Evolutionary conservation across 2,329 filamentous ascomycete genomes (phyloP).

Genomic region (Colletotrichum trifolii): DNA sequence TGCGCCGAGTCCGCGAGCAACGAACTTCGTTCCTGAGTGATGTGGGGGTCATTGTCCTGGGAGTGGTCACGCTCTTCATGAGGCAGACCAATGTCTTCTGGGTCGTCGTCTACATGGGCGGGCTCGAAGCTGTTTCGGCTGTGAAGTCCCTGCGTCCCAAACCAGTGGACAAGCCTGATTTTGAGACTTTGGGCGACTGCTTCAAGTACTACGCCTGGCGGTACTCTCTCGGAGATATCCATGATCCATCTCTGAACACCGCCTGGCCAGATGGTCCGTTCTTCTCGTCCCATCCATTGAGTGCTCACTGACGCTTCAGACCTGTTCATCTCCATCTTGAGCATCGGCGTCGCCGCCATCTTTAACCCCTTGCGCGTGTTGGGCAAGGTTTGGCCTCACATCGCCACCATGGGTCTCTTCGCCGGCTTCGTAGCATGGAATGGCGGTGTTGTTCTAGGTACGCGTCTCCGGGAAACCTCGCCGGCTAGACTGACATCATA

Average conservation of each 20-base stretch:
- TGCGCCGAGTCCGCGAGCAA: conserved; percentile 54
- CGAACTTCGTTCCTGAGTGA: conserved; percentile 51
- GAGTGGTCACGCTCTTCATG: conserved; percentile 77
- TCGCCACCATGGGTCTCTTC: conserved; percentile 76
- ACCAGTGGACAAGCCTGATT: conserved; percentile 44
- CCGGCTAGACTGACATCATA: conserved; percentile 41
- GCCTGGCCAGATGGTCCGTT: conserved; percentile 63
- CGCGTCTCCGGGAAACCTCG: conserved; percentile 34
- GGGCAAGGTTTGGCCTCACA: conserved; percentile 65
- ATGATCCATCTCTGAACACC: conserved; percentile 62
- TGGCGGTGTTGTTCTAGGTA: conserved; percentile 89
- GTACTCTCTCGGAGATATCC: conserved; percentile 63
- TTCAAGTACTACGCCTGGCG: conserved; percentile 53
- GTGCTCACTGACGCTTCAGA: conserved; percentile 52
- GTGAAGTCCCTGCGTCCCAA: conserved; percentile 57
- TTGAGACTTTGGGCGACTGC: conserved; percentile 47
- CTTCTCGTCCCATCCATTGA: not conserved
- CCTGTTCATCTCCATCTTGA: conserved; percentile 67
- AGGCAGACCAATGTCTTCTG: conserved; percentile 98
- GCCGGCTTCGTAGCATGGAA: conserved; percentile 85
- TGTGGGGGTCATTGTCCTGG: conserved; percentile 63
- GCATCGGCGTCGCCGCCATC: conserved; percentile 69
- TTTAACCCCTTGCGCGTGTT: conserved; percentile 60
- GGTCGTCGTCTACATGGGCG: conserved; percentile 83
- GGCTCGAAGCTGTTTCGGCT: conserved; percentile 64